phyloP scores from a whole-genome alignment of 768 basidiomycete species.

The Tricholoma matsutake region DNA sequence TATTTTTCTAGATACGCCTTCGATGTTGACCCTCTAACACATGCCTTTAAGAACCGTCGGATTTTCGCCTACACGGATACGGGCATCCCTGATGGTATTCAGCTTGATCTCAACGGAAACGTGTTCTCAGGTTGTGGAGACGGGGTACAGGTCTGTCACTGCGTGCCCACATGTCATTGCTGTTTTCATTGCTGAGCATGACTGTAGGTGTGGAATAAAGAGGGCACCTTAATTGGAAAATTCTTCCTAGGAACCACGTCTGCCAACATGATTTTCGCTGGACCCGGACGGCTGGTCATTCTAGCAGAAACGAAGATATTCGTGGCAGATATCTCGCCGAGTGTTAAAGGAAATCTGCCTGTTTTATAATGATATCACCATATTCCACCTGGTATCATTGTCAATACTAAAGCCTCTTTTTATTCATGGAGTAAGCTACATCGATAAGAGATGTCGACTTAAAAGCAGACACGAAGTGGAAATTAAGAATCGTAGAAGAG shows the following conservation, averaged over 20 bases:
- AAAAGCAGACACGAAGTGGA: neutral
- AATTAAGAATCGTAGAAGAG: neutral
- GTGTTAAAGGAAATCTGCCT: conserved; percentile 14
- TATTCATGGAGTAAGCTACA: neutral
- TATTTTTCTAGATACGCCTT: conserved; percentile 52
- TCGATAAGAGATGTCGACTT: neutral
- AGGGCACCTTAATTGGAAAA: conserved; percentile 61
- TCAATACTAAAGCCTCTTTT: neutral
- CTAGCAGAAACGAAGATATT: conserved; percentile 47
- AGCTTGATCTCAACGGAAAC: conserved; percentile 61
- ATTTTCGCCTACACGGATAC: conserved; percentile 67
- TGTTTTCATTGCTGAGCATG: neutral
- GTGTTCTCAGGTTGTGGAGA: conserved; percentile 70
- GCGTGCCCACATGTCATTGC: neutral
- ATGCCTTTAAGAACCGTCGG: conserved; percentile 56
- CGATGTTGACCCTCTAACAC: conserved; percentile 56
- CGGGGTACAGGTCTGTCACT: conserved; percentile 52
- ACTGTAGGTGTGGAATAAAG: conserved; percentile 47
- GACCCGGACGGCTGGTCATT: conserved; percentile 40
- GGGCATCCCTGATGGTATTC: conserved; percentile 66
- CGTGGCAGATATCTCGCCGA: conserved; percentile 44
- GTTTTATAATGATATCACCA: conserved; percentile 3
- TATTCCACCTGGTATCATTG: neutral
- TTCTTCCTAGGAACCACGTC: conserved; percentile 50
- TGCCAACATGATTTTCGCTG: conserved; percentile 47